A percentile compares a stretch with the other conserved stretches of the same genome.
Conservation (phyloP, 2,329 filamentous ascomycete species). For the Colletotrichum eleusines region DNA sequence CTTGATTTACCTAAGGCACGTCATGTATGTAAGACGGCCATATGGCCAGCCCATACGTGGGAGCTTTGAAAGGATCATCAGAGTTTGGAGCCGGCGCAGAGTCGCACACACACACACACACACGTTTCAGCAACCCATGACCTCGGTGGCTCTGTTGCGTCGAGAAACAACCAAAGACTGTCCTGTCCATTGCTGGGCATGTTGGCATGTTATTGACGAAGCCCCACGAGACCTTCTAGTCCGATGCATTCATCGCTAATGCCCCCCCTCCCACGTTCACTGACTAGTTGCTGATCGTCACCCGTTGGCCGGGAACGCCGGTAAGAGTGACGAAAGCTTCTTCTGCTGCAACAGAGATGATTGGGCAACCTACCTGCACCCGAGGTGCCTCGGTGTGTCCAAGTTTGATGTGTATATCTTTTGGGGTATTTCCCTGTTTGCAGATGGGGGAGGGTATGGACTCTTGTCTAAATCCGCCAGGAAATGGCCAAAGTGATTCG, state of each 20-base stretch:
- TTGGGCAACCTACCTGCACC: background rate
- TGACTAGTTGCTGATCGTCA: background rate
- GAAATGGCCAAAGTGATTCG: background rate
- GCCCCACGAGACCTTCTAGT: background rate
- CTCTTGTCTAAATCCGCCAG: background rate
- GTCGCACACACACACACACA: background rate
- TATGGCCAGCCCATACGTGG: background rate
- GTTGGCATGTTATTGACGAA: background rate
- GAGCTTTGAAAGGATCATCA: constrained; percentile 18
- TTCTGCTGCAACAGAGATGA: background rate
- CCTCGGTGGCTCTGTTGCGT: constrained; percentile 16
- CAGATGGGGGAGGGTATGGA: background rate
- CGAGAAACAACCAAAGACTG: background rate
- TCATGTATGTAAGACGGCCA: too few relatives aligned
- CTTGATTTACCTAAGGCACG: background rate
- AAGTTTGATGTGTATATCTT: background rate
- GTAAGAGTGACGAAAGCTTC: background rate
- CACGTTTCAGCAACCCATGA: constrained; percentile 25
- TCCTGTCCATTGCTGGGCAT: background rate
- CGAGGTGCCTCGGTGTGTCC: background rate
- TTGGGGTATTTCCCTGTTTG: background rate
- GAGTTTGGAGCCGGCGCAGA: background rate
- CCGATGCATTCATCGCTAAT: background rate
- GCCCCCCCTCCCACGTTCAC: too few relatives aligned
- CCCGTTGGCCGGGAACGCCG: background rate